Evolutionary conservation across 1,284 basidiomycete genomes (phyloP).

Genomic region (Puccinia hordei): DNA sequence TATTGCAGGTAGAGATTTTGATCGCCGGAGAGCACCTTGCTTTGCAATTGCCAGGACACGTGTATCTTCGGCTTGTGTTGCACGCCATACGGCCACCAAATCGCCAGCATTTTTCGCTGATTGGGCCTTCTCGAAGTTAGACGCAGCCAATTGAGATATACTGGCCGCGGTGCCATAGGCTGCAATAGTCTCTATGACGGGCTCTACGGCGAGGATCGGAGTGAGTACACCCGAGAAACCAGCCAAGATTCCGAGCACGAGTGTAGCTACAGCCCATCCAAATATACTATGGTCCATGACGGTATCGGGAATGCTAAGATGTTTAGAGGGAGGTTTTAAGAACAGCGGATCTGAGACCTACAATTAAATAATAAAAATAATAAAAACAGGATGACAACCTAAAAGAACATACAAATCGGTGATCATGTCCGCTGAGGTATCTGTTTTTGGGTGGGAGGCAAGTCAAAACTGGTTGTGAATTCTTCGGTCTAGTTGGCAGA

Average conservation of each 20-base stretch:
- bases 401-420: slow-evolving; percentile 13
- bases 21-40: background rate
- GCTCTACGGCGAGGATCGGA: background rate
- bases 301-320: slow-evolving; percentile 1
- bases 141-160: background rate
- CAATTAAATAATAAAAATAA: too few relatives aligned
- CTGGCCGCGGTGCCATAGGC: background rate
- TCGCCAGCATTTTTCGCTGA: background rate
- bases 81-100: background rate
- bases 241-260: slow-evolving; percentile 13
- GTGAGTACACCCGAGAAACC: slow-evolving; percentile 7
- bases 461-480: background rate
- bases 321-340: background rate
- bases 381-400: too few relatives aligned
- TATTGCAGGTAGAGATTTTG: background rate
- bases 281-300: background rate
- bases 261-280: slow-evolving; percentile 11
- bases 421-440: slow-evolving; percentile 12
- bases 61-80: background rate
- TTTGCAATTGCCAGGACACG: background rate
- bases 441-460: background rate
- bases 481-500: background rate
- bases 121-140: slow-evolving; percentile 3
- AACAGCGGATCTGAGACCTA: background rate
- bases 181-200: too few relatives aligned